Percentiles rank a stretch among this genome's conserved stretches.
Conservation (phyloP, 1,284 basidiomycete genomes). For the Cerioporus squamosus region DNA sequence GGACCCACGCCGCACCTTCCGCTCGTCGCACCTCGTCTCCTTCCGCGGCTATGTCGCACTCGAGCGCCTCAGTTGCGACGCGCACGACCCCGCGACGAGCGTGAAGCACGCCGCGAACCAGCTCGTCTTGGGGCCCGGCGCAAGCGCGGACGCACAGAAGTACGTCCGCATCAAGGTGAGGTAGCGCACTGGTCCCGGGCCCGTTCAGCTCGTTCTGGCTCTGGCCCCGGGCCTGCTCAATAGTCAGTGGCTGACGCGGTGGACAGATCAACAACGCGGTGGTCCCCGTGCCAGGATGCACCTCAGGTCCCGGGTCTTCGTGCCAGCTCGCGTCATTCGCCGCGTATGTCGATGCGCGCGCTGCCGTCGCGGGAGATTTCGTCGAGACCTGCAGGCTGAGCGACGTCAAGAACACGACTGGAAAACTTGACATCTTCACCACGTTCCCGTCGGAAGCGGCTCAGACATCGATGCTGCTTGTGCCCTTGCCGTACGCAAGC, state of each 20-base stretch:
- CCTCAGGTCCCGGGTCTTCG: slow-evolving; percentile 40
- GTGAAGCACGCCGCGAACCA: slow-evolving; percentile 27
- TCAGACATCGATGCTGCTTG: slow-evolving; percentile 15
- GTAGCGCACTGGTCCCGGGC: not conserved
- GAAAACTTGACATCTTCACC: slow-evolving; percentile 29
- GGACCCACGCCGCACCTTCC: slow-evolving; percentile 39
- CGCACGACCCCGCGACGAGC: slow-evolving; percentile 4
- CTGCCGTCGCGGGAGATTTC: slow-evolving; percentile 40
- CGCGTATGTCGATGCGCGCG: slow-evolving; percentile 33
- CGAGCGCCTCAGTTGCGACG: slow-evolving; percentile 42
- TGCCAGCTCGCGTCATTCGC: slow-evolving; percentile 41
- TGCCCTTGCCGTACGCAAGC: slow-evolving; percentile 15
- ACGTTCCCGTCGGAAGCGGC: slow-evolving; percentile 20
- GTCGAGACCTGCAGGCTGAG: slow-evolving; percentile 41
- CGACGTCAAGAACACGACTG: slow-evolving; percentile 36
- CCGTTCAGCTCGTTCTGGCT: not conserved
- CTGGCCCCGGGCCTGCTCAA: not conserved
- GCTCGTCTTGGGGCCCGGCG: slow-evolving; percentile 13
- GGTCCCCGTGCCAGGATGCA: slow-evolving; percentile 43
- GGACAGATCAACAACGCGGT: slow-evolving; percentile 43
- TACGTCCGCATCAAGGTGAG: slow-evolving; percentile 43
- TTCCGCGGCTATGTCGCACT: slow-evolving; percentile 47
- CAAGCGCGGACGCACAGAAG: slow-evolving; percentile 19
- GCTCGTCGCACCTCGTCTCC: slow-evolving; percentile 42
- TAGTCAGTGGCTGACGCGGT: not conserved